Percentiles rank a stretch among this genome's conserved stretches.
Evolutionary conservation across 805 yeast genomes (phyloP).

Genomic region (Candida pseudoglaebosa): DNA sequence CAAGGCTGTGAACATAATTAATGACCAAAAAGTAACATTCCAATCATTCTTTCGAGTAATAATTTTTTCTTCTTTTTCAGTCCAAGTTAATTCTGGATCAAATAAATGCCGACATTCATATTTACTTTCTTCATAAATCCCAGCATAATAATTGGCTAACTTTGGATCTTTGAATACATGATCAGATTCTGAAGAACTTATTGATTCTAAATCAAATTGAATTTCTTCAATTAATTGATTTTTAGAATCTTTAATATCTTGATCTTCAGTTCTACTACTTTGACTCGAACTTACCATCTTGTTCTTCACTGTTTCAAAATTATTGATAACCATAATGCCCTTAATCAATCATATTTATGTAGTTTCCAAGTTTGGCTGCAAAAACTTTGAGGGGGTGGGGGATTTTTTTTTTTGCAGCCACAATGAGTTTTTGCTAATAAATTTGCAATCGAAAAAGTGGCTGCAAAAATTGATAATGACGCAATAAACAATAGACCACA

Average conservation of each 20-base stretch:
- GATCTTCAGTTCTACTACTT: background rate
- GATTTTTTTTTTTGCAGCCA: conserved; percentile 5
- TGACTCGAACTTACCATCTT: no score
- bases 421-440: conserved; percentile 3
- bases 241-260: no score
- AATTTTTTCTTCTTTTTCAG: conserved; percentile 45
- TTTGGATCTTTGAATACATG: conserved; percentile 9
- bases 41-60: conserved; percentile 51
- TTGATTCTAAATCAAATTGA: conserved; percentile 1
- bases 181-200: background rate
- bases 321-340: no score
- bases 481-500: background rate
- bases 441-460: conserved; percentile 1
- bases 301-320: no score
- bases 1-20: conserved; percentile 54
- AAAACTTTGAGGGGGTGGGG: no score
- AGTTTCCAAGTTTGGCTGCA: no score
- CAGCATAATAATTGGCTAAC: conserved; percentile 8
- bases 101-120: conserved; percentile 55
- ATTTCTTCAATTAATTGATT: conserved; percentile 1
- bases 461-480: background rate
- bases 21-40: conserved; percentile 55
- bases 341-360: no score
- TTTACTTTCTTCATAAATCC: conserved; percentile 33
- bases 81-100: conserved; percentile 59